These are phyloP conservation scores for Turnera subulata DNA, from an alignment of 345 rosid genomes.

Conservation along the genomic window DNA sequence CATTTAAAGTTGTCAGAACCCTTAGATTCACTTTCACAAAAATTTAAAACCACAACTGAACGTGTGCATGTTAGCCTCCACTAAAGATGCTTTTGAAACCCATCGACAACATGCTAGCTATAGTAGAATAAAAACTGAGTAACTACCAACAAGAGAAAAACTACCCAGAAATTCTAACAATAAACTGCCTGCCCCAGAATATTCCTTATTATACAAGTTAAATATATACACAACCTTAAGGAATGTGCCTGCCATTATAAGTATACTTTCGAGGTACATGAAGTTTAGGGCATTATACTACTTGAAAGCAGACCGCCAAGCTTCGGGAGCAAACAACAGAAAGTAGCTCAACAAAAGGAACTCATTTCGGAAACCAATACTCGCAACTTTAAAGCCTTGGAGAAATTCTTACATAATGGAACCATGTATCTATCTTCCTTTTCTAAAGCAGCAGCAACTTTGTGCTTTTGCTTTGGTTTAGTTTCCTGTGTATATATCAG, in stretches of 20 bases:
- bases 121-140: constrained; percentile 9
- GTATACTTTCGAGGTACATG: neutral
- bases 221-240: neutral
- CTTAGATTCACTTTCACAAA: constrained; percentile 18
- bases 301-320: neutral
- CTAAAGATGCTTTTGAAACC: constrained; percentile 8
- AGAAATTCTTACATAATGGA: neutral
- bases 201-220: constrained; percentile 2
- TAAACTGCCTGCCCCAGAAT: constrained; percentile 14
- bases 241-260: constrained; percentile 9
- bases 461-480: neutral
- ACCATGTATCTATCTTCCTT: neutral
- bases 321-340: neutral
- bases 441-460: neutral
- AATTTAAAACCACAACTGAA: constrained; percentile 10
- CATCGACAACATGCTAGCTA: constrained; percentile 24
- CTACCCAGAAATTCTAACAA: neutral
- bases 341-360: neutral
- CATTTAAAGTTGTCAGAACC: neutral
- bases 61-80: constrained; percentile 48
- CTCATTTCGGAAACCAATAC: no score
- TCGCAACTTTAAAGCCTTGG: neutral
- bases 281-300: neutral
- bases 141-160: no score
- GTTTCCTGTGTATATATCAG: neutral